Conservation (phyloP, 169 alveolate genomes). For the Eimeria falciformis region DNA sequence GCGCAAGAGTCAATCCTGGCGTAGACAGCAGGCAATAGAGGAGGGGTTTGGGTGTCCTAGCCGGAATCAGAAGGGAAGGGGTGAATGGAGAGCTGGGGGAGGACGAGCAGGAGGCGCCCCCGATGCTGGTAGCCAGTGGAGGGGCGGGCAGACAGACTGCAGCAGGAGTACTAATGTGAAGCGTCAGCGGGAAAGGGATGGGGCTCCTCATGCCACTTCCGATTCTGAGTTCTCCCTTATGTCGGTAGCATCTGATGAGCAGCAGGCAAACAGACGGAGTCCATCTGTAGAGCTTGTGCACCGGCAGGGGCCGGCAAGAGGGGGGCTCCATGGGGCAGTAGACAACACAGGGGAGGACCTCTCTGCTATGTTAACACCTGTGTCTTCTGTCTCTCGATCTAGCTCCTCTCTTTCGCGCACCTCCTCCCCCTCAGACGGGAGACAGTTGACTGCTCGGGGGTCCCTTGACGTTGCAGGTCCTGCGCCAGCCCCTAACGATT, state of each 20-base stretch:
- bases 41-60: neutral
- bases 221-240: conserved; percentile 48
- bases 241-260: conserved; percentile 51
- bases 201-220: conserved; percentile 1
- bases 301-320: neutral
- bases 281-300: conserved; percentile 6
- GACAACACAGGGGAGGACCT: neutral
- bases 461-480: neutral
- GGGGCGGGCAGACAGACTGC: neutral
- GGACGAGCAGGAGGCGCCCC: neutral
- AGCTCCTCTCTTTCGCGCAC: conserved; percentile 16
- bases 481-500: neutral
- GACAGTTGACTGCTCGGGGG: no score
- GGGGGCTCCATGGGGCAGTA: conserved; percentile 12
- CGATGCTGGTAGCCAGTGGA: neutral
- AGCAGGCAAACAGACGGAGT: neutral
- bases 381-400: conserved; percentile 47
- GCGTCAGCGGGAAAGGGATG: conserved; percentile 5
- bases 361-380: conserved; percentile 5
- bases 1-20: conserved; percentile 4
- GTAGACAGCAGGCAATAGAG: conserved; percentile 1
- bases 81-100: conserved; percentile 32
- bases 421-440: conserved; percentile 14
- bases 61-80: neutral
- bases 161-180: neutral